phyloP scores from a whole-genome alignment of 2,329 filamentous ascomycete species.

The Graphilbum fragrans region DNA sequence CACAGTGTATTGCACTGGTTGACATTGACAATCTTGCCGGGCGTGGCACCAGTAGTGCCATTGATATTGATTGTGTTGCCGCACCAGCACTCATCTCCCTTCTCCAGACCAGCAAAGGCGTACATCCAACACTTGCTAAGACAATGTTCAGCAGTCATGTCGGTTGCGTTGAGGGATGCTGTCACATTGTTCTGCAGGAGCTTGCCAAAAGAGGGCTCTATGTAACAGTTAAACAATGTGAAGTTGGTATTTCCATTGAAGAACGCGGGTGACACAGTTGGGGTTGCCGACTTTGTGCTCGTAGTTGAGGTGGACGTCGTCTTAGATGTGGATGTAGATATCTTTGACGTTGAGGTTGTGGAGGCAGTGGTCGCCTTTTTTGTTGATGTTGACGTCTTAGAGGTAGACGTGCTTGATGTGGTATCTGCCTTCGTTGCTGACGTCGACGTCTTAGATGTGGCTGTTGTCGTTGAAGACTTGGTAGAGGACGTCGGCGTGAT shows the following conservation, averaged over 20 bases:
- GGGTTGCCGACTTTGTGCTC: not conserved
- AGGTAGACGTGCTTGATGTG: not conserved
- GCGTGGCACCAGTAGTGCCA: conserved; percentile 10
- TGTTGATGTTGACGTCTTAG: not conserved
- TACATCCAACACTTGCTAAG: conserved; percentile 17
- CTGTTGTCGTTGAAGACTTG: conserved; percentile 1
- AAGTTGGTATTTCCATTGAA: conserved; percentile 10
- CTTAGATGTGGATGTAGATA: not conserved
- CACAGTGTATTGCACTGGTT: conserved; percentile 6
- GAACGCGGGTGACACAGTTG: conserved; percentile 1
- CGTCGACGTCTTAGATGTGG: not conserved
- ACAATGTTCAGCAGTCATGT: conserved; percentile 20
- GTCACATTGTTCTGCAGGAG: conserved; percentile 6
- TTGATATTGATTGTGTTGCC: conserved; percentile 15
- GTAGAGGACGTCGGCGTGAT: conserved; percentile 1
- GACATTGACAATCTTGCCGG: not conserved
- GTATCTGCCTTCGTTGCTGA: not conserved
- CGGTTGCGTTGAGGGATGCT: conserved; percentile 1
- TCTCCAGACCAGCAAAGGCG: conserved; percentile 24
- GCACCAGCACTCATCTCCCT: conserved; percentile 28
- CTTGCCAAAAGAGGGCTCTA: conserved; percentile 11
- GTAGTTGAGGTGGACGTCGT: not conserved
- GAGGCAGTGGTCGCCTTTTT: not conserved
- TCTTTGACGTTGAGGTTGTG: not conserved
- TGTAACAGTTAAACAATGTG: conserved; percentile 11